Percentiles rank a stretch among this genome's conserved stretches.
These are phyloP conservation scores for Trematosphaeria pertusa DNA, from an alignment of 2,329 filamentous ascomycete species.

Conservation along the genomic window DNA sequence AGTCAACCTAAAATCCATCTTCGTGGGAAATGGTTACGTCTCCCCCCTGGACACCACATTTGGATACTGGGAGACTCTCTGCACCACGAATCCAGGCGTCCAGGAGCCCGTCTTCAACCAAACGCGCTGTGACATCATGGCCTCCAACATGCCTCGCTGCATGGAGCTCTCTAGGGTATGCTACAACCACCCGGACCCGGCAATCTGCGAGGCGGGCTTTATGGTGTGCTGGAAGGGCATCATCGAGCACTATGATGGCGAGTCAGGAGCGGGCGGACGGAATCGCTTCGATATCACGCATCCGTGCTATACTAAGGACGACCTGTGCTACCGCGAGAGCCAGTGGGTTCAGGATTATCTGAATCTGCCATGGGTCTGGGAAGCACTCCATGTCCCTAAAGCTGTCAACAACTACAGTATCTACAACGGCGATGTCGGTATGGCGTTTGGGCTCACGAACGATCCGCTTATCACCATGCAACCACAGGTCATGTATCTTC, in stretches of 20 bases:
- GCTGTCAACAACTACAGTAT: conserved; percentile 42
- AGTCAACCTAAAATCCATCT: conserved; percentile 53
- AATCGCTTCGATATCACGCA: conserved; percentile 55
- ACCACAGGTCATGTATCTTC: conserved; percentile 44
- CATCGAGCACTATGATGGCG: conserved; percentile 50
- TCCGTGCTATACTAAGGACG: conserved; percentile 45
- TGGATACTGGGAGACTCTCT: conserved; percentile 57
- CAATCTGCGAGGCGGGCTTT: conserved; percentile 49
- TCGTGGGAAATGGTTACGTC: conserved; percentile 57
- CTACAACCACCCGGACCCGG: conserved; percentile 50
- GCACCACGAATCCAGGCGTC: conserved; percentile 55
- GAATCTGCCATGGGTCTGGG: conserved; percentile 40
- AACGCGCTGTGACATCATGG: conserved; percentile 56
- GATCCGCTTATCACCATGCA: conserved; percentile 39
- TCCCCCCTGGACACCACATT: conserved; percentile 51
- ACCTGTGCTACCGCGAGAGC: conserved; percentile 49
- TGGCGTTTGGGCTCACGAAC: conserved; percentile 37
- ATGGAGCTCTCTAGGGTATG: conserved; percentile 52
- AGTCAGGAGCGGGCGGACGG: conserved; percentile 48
- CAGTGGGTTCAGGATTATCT: conserved; percentile 40
- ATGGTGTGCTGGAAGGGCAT: conserved; percentile 49
- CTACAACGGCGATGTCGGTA: conserved; percentile 28
- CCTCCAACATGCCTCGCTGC: conserved; percentile 54
- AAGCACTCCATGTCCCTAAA: conserved; percentile 42
- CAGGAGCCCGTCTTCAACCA: conserved; percentile 52